Evolutionary conservation across 2,329 filamentous ascomycete species (phyloP).

Genomic region (Trichoderma harzianum): DNA sequence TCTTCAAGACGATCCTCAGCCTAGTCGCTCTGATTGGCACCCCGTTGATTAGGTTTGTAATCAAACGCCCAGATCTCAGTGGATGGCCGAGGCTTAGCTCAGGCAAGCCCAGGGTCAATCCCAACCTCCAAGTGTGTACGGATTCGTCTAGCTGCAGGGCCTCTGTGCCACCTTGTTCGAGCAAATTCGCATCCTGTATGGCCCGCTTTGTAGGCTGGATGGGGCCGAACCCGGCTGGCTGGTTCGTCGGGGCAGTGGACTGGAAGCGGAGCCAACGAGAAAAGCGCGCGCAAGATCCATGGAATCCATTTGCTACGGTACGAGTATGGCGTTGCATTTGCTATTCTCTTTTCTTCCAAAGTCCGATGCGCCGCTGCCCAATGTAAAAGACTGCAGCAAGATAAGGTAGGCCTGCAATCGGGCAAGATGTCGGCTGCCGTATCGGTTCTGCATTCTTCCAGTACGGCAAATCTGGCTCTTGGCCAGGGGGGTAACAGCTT

Average conservation of each 20-base stretch:
- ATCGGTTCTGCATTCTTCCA: background rate
- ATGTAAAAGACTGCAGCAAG: background rate
- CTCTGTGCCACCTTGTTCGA: background rate
- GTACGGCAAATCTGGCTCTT: background rate
- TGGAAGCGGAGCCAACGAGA: slow-evolving; percentile 14
- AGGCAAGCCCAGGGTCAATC: background rate
- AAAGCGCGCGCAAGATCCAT: slow-evolving; percentile 16
- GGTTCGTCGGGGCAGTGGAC: slow-evolving; percentile 16
- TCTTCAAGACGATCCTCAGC: slow-evolving; percentile 8
- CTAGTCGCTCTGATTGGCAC: slow-evolving; percentile 2
- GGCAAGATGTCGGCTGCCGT: background rate
- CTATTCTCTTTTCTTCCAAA: background rate
- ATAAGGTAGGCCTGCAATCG: background rate
- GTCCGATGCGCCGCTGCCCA: background rate
- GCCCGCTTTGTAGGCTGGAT: slow-evolving; percentile 12
- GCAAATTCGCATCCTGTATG: slow-evolving; percentile 9
- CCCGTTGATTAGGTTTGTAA: background rate
- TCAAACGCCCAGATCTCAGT: slow-evolving; percentile 5
- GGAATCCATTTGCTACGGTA: background rate
- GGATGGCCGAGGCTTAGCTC: background rate
- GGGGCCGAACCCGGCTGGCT: slow-evolving; percentile 19
- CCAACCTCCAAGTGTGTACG: background rate
- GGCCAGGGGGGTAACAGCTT: background rate
- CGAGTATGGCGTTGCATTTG: background rate
- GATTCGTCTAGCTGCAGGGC: slow-evolving; percentile 12